Evolutionary conservation across 1,139 yeast genomes (phyloP), one percentile per base, ranked within the genome.

Genomic region (Yamadazyma buinensis): DNA sequence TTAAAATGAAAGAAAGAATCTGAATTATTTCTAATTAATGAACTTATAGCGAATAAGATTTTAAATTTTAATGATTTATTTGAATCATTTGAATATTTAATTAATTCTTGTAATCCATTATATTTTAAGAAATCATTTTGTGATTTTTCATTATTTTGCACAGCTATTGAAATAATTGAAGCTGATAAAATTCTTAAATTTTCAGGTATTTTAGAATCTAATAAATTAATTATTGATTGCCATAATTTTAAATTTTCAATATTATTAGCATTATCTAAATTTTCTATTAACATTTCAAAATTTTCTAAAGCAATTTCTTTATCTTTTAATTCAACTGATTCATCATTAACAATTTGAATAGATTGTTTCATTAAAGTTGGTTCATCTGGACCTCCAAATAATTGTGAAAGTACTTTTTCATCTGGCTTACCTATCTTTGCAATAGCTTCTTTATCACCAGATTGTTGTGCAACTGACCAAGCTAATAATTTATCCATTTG

Each of bases 271-370:
- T 92, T 92, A 57, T 92, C 98, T 46, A 92, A 62, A 52, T 88
- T 88, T 55, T 92, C 98, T 40, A 92, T 84, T 39, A 92, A 69
- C 94, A 90, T 87, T 57, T 92, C 97, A 51, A 90, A 83, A 56
- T 88, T 87, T 44, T 92, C 97, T 41, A 90, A 73, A 0, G 97
- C 96, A 12, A 77, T 75, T 38, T 80, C 71, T 47, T 81, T 81
- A 50, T 74, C 72, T 32, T 82, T 92, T 22, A 75, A 51, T 3
- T 71, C 70, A 14, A 80, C 80, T 30, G 77, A 81, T n/a, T 78
- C 75, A 51, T 76, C 72, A n/a, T 61, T 55, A 7, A 85, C 77
- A 12, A 84, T 81, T 8, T 54, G 52, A 55, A 87, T 75, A 22
- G 86, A 76, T 47, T 84, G 82, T 47, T 71, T 78, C 97, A 88